Conservation (phyloP, 2,329 filamentous ascomycete species). For the Scolecobasidium constrictum region DNA sequence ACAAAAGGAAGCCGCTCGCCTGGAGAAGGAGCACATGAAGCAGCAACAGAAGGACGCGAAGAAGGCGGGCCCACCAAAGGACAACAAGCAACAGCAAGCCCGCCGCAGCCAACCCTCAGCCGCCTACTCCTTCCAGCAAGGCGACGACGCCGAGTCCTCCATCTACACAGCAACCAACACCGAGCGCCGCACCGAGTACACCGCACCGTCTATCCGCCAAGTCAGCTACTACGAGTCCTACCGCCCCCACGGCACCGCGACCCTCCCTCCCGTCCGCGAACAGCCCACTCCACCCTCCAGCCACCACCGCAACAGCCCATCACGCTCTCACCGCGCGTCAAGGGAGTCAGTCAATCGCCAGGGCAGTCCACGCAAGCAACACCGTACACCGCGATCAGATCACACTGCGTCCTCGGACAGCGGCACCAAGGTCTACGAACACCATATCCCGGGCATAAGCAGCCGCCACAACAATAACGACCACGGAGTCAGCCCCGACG, state of each 20-base stretch:
- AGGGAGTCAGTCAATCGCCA: conserved; percentile 9
- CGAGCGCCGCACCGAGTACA: conserved; percentile 13
- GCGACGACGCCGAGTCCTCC: conserved; percentile 34
- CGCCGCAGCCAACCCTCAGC: conserved; percentile 24
- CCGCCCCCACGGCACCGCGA: conserved; percentile 5
- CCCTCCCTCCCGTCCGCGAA: conserved; percentile 5
- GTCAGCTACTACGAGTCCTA: conserved; percentile 18
- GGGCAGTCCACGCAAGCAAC: conserved; percentile 22
- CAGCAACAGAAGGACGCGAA: conserved; percentile 18
- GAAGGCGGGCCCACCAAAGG: conserved; percentile 16
- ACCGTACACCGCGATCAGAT: conserved; percentile 29
- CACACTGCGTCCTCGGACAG: conserved; percentile 21
- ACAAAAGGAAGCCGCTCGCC: conserved; percentile 23
- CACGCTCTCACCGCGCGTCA: conserved; percentile 1
- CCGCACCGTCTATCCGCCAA: conserved; percentile 14
- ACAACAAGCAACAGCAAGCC: conserved; percentile 15
- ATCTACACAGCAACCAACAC: conserved; percentile 28
- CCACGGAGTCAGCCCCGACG: conserved; percentile 18
- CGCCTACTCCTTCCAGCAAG: conserved; percentile 36
- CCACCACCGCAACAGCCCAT: neutral
- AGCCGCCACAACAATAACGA: conserved; percentile 16
- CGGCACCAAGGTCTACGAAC: conserved; percentile 45
- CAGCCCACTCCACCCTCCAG: conserved; percentile 7
- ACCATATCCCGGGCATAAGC: conserved; percentile 44
- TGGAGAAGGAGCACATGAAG: conserved; percentile 29